Percentiles rank a stretch among this genome's conserved stretches.
Evolutionary conservation across 2,329 filamentous ascomycete genomes (phyloP).

Genomic region (Elsinoe batatas): DNA sequence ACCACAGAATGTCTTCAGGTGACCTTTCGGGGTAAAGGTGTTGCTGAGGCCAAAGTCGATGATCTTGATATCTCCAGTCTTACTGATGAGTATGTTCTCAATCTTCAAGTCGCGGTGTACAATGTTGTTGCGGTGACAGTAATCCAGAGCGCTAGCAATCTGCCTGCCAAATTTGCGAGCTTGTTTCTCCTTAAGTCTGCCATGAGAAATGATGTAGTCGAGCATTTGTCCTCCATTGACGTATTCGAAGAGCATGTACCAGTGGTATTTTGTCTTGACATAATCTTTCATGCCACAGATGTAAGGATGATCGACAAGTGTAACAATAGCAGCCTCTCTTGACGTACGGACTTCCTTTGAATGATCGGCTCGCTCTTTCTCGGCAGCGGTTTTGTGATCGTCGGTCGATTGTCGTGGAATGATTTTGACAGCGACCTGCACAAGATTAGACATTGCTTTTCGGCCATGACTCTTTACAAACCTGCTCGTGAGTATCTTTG

Average conservation of each 20-base stretch:
- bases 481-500: slow-evolving; percentile 82
- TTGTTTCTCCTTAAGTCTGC: slow-evolving; percentile 94
- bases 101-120: slow-evolving; percentile 97
- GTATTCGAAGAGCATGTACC: slow-evolving; percentile 99
- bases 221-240: slow-evolving; percentile 99
- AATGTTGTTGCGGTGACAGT: slow-evolving; percentile 96
- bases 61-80: slow-evolving; percentile 97
- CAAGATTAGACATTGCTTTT: not conserved
- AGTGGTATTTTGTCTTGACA: slow-evolving; percentile 91
- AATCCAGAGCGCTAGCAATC: slow-evolving; percentile 92
- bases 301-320: slow-evolving; percentile 84
- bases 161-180: slow-evolving; percentile 95
- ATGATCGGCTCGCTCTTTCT: slow-evolving; percentile 84
- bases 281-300: slow-evolving; percentile 95
- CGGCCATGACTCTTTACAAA: slow-evolving; percentile 28
- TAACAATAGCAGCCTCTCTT: slow-evolving; percentile 91
- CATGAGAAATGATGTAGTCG: slow-evolving; percentile 98
- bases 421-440: slow-evolving; percentile 89
- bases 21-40: slow-evolving; percentile 72
- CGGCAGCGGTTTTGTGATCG: slow-evolving; percentile 60
- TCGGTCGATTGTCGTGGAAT: slow-evolving; percentile 84
- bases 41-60: slow-evolving; percentile 98
- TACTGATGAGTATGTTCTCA: slow-evolving; percentile 98
- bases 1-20: slow-evolving; percentile 94
- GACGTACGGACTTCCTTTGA: slow-evolving; percentile 95